phyloP scores from a whole-genome alignment of 2,329 filamentous ascomycete genomes.

The Elsinoe perseae region DNA sequence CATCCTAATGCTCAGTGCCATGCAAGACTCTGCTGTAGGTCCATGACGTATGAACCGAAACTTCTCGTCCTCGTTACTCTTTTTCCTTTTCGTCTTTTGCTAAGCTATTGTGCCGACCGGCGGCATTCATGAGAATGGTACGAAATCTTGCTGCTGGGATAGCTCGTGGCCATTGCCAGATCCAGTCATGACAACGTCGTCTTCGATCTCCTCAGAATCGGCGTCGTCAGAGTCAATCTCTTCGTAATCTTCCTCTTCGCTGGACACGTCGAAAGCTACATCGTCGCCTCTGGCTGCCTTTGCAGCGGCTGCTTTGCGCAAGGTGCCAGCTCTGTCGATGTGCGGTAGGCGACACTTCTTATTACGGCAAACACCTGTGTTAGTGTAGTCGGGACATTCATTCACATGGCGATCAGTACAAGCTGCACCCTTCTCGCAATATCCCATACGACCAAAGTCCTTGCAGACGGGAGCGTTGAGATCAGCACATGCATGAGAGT shows the following conservation, averaged over 20 bases:
- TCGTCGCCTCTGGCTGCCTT: conserved; percentile 32
- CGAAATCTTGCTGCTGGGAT: conserved; percentile 47
- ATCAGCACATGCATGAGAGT: conserved; percentile 74
- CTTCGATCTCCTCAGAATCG: conserved; percentile 57
- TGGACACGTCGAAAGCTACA: conserved; percentile 55
- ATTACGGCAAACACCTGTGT: conserved; percentile 73
- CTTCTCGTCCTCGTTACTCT: not conserved
- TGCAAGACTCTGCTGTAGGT: not conserved
- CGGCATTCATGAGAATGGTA: conserved; percentile 34
- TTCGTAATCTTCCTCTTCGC: conserved; percentile 62
- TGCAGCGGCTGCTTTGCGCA: conserved; percentile 50
- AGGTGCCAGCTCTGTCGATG: conserved; percentile 77
- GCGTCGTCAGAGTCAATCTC: conserved; percentile 66
- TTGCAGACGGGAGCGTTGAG: conserved; percentile 73
- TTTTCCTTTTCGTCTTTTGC: not conserved
- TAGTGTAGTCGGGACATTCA: conserved; percentile 93
- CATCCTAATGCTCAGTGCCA: not conserved
- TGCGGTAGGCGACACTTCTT: conserved; percentile 74
- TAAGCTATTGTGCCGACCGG: not conserved
- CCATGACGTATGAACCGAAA: not conserved
- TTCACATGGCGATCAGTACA: conserved; percentile 80
- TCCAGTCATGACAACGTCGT: conserved; percentile 33
- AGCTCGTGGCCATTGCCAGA: conserved; percentile 39
- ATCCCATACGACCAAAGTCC: conserved; percentile 77
- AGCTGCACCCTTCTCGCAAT: conserved; percentile 70